These are phyloP conservation scores for Solanum sitiens DNA, from an alignment of 257 asterid species.

Conservation along the genomic window DNA sequence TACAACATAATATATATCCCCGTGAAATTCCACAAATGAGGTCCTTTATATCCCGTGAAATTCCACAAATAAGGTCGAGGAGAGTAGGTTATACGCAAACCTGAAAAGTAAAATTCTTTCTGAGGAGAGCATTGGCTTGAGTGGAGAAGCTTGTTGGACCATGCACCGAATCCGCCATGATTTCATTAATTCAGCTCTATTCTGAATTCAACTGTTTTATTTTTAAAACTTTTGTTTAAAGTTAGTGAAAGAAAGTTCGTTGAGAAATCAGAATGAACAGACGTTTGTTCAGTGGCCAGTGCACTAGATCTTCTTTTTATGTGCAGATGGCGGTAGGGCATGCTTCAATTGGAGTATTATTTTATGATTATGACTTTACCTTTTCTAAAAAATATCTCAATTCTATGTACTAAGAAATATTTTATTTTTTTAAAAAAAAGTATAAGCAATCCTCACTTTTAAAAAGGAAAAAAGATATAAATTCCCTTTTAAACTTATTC, in stretches of 20 bases:
- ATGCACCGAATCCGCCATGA: neutral
- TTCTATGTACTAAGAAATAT: neutral
- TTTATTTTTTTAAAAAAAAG: no score
- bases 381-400: neutral
- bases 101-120: neutral
- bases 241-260: neutral
- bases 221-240: no score
- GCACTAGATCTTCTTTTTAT: neutral
- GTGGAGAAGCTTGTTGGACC: neutral
- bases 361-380: neutral
- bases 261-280: neutral
- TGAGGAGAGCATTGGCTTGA: neutral
- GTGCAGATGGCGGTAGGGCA: neutral
- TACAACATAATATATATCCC: neutral
- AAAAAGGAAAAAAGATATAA: no score
- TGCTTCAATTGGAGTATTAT: neutral
- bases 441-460: neutral
- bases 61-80: neutral
- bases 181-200: neutral
- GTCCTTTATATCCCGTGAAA: neutral
- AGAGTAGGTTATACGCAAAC: neutral
- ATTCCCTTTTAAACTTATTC: no score
- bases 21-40: neutral
- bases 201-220: neutral
- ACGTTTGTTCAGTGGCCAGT: neutral